Conservation (phyloP, 2,329 filamentous ascomycete genomes). For the Monosporascus sp. region DNA sequence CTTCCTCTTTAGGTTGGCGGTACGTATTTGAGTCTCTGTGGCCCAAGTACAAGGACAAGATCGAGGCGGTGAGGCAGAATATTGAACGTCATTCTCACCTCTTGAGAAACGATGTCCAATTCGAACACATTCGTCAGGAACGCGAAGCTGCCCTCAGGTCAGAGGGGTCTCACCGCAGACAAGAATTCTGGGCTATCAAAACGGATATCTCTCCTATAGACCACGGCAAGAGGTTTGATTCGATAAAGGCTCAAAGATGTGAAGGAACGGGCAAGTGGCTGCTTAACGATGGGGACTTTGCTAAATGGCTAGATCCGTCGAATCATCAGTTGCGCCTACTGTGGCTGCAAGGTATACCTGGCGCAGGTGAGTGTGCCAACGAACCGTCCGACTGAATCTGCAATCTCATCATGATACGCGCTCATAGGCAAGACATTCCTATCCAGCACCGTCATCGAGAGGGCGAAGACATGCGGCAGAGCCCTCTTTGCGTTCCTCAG, state of each 20-base stretch:
- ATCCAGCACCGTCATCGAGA: slow-evolving; percentile 3
- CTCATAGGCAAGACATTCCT: slow-evolving; percentile 14
- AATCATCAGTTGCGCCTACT: slow-evolving; percentile 2
- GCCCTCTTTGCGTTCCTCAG: slow-evolving; percentile 14
- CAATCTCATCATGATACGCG: background rate
- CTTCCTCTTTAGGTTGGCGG: slow-evolving; percentile 14
- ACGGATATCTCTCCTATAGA: slow-evolving; percentile 5
- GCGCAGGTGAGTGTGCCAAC: slow-evolving; percentile 10
- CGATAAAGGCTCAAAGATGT: slow-evolving; percentile 1
- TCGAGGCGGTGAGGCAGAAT: slow-evolving; percentile 7
- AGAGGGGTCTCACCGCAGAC: slow-evolving; percentile 3
- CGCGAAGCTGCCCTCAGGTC: slow-evolving; percentile 6
- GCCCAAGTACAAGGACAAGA: slow-evolving; percentile 20
- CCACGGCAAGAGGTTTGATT: slow-evolving; percentile 7
- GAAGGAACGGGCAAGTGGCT: slow-evolving; percentile 1
- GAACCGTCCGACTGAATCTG: background rate
- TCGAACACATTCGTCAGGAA: slow-evolving; percentile 14
- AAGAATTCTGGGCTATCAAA: slow-evolving; percentile 7
- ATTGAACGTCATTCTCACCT: slow-evolving; percentile 10
- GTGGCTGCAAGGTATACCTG: slow-evolving; percentile 20
- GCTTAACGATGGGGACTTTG: slow-evolving; percentile 3
- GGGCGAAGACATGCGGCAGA: slow-evolving; percentile 2
- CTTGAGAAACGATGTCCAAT: slow-evolving; percentile 10
- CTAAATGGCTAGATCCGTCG: slow-evolving; percentile 8
- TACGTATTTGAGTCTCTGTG: slow-evolving; percentile 25